A percentile compares a stretch with the other conserved stretches of the same genome.
These are phyloP conservation scores for Talaromyces sp. DNA, from an alignment of 2,329 filamentous ascomycete species.

Conservation along the genomic window DNA sequence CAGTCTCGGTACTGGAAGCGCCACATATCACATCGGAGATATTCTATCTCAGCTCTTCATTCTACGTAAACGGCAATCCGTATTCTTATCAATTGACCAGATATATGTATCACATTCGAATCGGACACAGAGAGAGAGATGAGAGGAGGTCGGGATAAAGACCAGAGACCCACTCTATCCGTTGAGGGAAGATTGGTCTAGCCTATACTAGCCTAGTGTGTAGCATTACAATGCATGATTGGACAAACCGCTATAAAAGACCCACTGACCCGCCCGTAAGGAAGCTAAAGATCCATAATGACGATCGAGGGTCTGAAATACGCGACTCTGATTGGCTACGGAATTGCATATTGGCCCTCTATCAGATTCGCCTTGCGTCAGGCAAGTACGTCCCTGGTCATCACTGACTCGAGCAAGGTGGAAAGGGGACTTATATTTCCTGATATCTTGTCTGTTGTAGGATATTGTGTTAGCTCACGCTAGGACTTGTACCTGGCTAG, in stretches of 20 bases:
- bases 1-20: neutral
- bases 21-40: neutral
- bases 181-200: conserved; percentile 7
- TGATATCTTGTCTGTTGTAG: no score
- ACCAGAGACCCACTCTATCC: neutral
- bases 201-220: neutral
- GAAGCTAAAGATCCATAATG: neutral
- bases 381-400: neutral
- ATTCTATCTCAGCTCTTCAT: neutral
- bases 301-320: neutral
- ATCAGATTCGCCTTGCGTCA: conserved; percentile 5
- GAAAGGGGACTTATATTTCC: neutral
- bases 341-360: neutral
- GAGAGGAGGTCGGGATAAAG: conserved; percentile 13
- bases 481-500: neutral
- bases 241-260: neutral
- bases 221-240: accelerated
- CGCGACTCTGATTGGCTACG: neutral
- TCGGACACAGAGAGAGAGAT: neutral
- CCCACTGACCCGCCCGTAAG: neutral
- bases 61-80: neutral
- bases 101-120: conserved; percentile 1
- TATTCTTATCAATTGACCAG: neutral
- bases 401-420: conserved; percentile 9
- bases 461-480: neutral